Evolutionary conservation across 2,329 filamentous ascomycete species (phyloP), one percentile per base, ranked within the genome.

Genomic region (Fusarium abutilonis): DNA sequence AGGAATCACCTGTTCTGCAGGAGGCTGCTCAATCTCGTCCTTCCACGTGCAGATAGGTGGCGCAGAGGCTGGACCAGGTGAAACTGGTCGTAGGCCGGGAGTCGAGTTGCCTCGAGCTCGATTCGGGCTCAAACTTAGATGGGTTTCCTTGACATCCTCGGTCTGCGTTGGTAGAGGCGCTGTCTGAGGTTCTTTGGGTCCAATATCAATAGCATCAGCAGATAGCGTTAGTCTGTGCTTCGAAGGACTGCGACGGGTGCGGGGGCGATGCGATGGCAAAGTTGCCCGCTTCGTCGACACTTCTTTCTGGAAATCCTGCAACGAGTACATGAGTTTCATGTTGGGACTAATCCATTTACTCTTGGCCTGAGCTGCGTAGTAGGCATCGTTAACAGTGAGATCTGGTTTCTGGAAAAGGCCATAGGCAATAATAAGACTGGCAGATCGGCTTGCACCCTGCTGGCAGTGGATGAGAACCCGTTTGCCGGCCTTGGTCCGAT

Each of bases 261-360:
- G 79, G 23, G 76, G 79, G 74, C 81, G 77, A 70, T 83, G 73
- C 65, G 84, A 75, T 60, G 83, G 79, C 26, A 75, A 77, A 14
- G 78, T 74, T 2, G 77, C 59, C 63, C 78, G 83, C 73, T 79
- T 85, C 70, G 80, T 83, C 2, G 81, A 76, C 4, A 89, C 74
- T 44, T 88, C 80, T 70, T 89, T 89, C 66, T 89, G 86, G 72
- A 93, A 94, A 70, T 94, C 91, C 73, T 93, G 91, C 43, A 96
- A 79, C 66, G 92, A 93, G 81, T 95, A 95, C 83, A 96, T 93
- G 66, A 96, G 81, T 66, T 91, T 91, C 92, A 96, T 96, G 75
- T 96, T 96, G 0, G 91, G 91, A 56, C 91, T 93, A 68, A 96
- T 94, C 91, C 92, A 96, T 71, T 84, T 87, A 75, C 91, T 95